Conservation (phyloP, 2,329 filamentous ascomycete species). For the Daldinia sp. region DNA sequence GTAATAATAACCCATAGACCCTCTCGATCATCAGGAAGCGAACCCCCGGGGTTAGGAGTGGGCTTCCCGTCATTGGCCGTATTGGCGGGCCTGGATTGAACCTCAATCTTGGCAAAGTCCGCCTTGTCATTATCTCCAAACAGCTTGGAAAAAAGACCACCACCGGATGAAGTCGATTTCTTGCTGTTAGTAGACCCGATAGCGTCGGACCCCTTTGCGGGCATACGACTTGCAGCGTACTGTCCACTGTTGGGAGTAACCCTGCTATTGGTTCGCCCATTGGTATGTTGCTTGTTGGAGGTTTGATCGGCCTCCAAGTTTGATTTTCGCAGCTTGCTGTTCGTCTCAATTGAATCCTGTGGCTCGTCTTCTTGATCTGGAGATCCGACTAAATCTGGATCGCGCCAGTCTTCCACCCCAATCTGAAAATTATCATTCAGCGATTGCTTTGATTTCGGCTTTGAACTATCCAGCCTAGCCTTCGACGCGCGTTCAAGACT, state of each 20-base stretch:
- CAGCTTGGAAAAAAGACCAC: slow-evolving; percentile 58
- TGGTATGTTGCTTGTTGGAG: slow-evolving; percentile 41
- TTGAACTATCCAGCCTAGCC: slow-evolving; percentile 38
- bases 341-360: slow-evolving; percentile 35
- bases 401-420: slow-evolving; percentile 87
- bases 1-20: slow-evolving; percentile 97
- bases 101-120: slow-evolving; percentile 45
- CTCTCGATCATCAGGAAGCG: slow-evolving; percentile 63
- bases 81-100: slow-evolving; percentile 42
- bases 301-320: slow-evolving; percentile 35
- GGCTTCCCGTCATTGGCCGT: slow-evolving; percentile 38
- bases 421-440: slow-evolving; percentile 74
- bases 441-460: slow-evolving; percentile 34
- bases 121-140: slow-evolving; percentile 56
- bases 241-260: slow-evolving; percentile 78
- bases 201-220: slow-evolving; percentile 45
- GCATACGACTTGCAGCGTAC: slow-evolving; percentile 59
- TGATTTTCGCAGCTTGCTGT: slow-evolving; percentile 44
- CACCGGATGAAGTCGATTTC: slow-evolving; percentile 28
- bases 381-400: slow-evolving; percentile 72
- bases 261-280: slow-evolving; percentile 64
- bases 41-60: slow-evolving; percentile 39
- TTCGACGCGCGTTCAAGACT: slow-evolving; percentile 51
- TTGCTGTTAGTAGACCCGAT: slow-evolving; percentile 44
- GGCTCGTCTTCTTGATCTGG: slow-evolving; percentile 41